phyloP scores from a whole-genome alignment of 164 flowering plant genomes.

The Magnolia changhungtana region DNA sequence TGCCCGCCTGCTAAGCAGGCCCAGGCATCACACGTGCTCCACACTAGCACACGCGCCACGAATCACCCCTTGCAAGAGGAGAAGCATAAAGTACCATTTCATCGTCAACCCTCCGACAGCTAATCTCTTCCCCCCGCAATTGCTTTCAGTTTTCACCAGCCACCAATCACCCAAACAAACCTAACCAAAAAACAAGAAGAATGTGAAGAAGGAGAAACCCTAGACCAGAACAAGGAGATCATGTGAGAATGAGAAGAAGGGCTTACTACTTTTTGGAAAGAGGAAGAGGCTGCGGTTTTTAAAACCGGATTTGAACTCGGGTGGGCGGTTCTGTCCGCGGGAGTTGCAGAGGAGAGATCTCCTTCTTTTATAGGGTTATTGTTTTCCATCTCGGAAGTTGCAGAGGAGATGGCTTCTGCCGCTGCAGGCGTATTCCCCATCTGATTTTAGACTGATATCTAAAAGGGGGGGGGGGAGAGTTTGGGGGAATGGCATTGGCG shows the following conservation, averaged over 20 bases:
- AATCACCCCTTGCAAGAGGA: not conserved
- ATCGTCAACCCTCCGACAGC: slow-evolving; percentile 46
- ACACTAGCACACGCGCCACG: no score
- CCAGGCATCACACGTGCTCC: no score
- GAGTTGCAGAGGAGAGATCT: not conserved
- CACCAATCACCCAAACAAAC: slow-evolving; percentile 65
- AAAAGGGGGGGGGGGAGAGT: no score
- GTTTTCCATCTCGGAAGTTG: no score
- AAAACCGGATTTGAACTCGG: not conserved
- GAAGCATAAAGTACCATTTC: slow-evolving; percentile 20
- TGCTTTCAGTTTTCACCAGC: slow-evolving; percentile 37
- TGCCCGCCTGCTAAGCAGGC: no score
- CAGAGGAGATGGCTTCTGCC: no score
- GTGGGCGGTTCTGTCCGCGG: not conserved
- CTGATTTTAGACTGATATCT: no score
- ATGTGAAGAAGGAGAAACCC: not conserved
- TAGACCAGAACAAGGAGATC: not conserved
- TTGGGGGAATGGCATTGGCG: no score
- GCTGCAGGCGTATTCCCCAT: no score
- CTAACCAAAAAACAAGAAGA: slow-evolving; percentile 16
- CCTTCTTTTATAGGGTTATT: not conserved
- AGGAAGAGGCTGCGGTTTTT: not conserved
- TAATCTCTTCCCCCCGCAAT: slow-evolving; percentile 35
- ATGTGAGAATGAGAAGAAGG: not conserved
- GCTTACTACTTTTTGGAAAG: not conserved